phyloP scores from a whole-genome alignment of 768 basidiomycete genomes.

The Phallus indusiatus region DNA sequence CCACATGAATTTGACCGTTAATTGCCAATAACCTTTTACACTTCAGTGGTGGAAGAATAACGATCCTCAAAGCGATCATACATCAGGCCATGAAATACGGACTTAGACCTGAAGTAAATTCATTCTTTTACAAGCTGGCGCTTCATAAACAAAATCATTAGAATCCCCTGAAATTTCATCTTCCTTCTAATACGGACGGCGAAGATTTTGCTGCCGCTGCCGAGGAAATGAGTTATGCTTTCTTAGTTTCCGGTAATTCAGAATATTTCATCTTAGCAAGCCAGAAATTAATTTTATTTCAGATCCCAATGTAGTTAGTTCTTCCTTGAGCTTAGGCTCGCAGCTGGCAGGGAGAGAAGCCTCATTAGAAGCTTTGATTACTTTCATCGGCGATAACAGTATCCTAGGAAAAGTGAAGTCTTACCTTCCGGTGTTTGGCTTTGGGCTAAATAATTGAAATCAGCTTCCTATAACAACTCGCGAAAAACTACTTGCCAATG shows the following conservation, averaged over 20 bases:
- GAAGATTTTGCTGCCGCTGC: constrained; percentile 74
- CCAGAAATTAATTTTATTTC: constrained; percentile 4
- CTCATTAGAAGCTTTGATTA: constrained; percentile 74
- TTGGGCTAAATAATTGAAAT: background rate
- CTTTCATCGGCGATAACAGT: constrained; percentile 81
- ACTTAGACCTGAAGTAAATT: constrained; percentile 47
- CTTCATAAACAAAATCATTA: constrained; percentile 19
- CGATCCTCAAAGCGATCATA: constrained; percentile 69
- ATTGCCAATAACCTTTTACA: background rate
- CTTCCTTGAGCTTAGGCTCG: constrained; percentile 70
- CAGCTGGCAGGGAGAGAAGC: constrained; percentile 71
- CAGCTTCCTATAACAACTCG: constrained; percentile 78
- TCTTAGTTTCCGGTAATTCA: constrained; percentile 60
- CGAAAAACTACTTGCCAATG: constrained; percentile 67
- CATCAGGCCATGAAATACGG: constrained; percentile 78
- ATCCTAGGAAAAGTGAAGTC: constrained; percentile 58
- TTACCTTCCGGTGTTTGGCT: background rate
- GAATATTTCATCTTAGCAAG: background rate
- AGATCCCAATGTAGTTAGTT: constrained; percentile 60
- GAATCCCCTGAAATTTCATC: constrained; percentile 74
- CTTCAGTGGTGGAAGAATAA: constrained; percentile 51
- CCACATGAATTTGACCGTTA: too few species aligned
- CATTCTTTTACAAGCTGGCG: background rate
- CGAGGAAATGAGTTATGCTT: constrained; percentile 60
- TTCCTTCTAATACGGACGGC: constrained; percentile 71